These are phyloP conservation scores for Phytophthora pluvialis DNA, from an alignment of 352 stramenopile genomes.

Conservation along the genomic window DNA sequence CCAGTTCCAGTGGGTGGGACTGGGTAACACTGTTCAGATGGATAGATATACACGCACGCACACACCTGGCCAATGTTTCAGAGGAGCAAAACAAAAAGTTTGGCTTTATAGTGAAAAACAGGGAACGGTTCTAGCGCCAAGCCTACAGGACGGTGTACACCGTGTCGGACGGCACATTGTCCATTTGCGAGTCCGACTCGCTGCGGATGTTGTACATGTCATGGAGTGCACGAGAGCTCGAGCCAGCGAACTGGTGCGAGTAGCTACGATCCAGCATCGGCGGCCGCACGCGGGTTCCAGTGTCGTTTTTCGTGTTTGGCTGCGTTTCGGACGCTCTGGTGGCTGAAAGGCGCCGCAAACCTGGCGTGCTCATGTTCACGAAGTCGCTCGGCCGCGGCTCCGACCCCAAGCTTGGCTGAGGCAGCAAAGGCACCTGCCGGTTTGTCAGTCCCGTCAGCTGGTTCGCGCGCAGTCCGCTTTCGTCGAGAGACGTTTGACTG, in stretches of 20 bases:
- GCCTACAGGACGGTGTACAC: constrained; percentile 35
- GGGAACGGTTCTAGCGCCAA: background rate
- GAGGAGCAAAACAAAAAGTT: background rate
- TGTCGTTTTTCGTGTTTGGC: constrained; percentile 10
- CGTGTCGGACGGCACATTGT: constrained; percentile 12
- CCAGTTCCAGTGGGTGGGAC: too few relatives aligned
- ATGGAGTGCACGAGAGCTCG: constrained; percentile 35
- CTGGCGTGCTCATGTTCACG: constrained; percentile 18
- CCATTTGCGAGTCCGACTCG: constrained; percentile 15
- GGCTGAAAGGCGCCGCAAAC: constrained; percentile 7
- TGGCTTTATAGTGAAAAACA: background rate
- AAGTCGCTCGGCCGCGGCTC: constrained; percentile 37
- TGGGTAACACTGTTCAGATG: too few relatives aligned
- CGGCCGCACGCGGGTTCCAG: background rate
- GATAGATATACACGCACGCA: too few relatives aligned
- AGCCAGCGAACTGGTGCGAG: constrained; percentile 30
- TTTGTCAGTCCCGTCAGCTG: background rate
- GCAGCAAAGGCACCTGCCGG: constrained; percentile 31
- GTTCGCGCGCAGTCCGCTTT: constrained; percentile 10
- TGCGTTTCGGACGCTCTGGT: constrained; percentile 14
- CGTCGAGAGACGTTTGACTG: constrained; percentile 15
- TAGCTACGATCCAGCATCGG: constrained; percentile 28
- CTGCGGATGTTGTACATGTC: constrained; percentile 39
- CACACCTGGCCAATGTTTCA: too few relatives aligned
- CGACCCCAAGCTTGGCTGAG: constrained; percentile 23